A percentile compares a stretch with the other conserved stretches of the same genome.
phyloP scores from a whole-genome alignment of 2,329 filamentous ascomycete species.

The Alternaria consortialis region DNA sequence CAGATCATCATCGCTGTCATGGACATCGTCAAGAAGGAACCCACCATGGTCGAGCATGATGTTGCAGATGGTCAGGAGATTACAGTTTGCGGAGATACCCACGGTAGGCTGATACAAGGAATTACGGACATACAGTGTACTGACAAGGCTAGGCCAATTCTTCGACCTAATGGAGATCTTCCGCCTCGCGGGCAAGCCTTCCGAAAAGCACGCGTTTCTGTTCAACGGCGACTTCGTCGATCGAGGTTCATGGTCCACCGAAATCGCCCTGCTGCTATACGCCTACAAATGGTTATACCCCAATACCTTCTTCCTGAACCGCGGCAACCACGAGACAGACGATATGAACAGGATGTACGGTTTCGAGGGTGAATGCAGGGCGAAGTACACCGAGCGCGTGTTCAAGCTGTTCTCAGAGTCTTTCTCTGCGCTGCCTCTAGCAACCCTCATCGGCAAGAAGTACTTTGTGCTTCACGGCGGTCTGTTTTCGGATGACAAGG shows the following conservation, averaged over 20 bases:
- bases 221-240: slow-evolving; percentile 99
- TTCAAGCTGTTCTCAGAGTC: slow-evolving; percentile 99
- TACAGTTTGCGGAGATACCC: slow-evolving; percentile 97
- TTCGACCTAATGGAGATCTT: slow-evolving; percentile 98
- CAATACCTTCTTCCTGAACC: slow-evolving; percentile 89
- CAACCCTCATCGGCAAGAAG: slow-evolving; percentile 89
- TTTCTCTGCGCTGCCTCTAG: slow-evolving; percentile 91
- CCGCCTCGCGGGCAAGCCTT: slow-evolving; percentile 84
- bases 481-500: slow-evolving; percentile 93
- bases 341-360: slow-evolving; percentile 99
- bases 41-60: slow-evolving; percentile 95
- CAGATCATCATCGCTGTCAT: slow-evolving; percentile 92
- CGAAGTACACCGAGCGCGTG: slow-evolving; percentile 94
- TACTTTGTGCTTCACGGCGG: slow-evolving; percentile 94
- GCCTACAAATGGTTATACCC: slow-evolving; percentile 97
- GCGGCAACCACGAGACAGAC: slow-evolving; percentile 98
- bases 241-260: slow-evolving; percentile 96
- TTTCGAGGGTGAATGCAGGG: slow-evolving; percentile 97
- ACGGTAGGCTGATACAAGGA: slow-evolving; percentile 67
- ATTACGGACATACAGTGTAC: not conserved
- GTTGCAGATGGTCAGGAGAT: slow-evolving; percentile 79
- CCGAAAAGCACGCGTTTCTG: slow-evolving; percentile 88
- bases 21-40: slow-evolving; percentile 88
- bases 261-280: slow-evolving; percentile 92
- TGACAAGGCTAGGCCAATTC: slow-evolving; percentile 78